Percentiles rank a stretch among this genome's conserved stretches.
Evolutionary conservation across 108 stramenopile genomes (phyloP).

Genomic region (Cyclotella sp.): DNA sequence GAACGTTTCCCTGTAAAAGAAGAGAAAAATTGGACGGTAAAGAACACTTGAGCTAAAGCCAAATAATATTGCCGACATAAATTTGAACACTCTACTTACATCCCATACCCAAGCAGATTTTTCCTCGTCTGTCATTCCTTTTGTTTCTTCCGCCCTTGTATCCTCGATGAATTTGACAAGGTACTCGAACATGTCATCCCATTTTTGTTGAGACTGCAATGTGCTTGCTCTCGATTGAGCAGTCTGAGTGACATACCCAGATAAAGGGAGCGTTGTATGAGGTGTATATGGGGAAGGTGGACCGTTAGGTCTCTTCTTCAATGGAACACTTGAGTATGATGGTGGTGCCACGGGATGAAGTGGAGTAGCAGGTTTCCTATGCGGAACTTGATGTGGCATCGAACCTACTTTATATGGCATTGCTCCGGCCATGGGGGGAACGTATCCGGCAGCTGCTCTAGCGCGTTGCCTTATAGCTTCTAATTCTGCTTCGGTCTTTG

Average conservation of each 20-base stretch:
- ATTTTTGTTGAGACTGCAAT: slow-evolving; percentile 76
- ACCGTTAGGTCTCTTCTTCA: slow-evolving; percentile 24
- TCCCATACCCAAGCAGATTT: slow-evolving; percentile 82
- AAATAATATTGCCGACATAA: background rate
- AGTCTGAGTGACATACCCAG: slow-evolving; percentile 35
- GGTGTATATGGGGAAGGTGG: slow-evolving; percentile 19
- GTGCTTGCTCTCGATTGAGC: slow-evolving; percentile 40
- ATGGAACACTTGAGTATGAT: slow-evolving; percentile 26
- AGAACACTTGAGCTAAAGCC: background rate
- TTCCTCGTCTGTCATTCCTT: slow-evolving; percentile 63
- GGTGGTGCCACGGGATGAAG: background rate
- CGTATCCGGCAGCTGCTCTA: slow-evolving; percentile 80
- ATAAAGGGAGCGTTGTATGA: background rate
- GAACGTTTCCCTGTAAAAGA: slow-evolving; percentile 58
- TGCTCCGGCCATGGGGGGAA: slow-evolving; percentile 52
- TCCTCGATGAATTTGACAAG: slow-evolving; percentile 77
- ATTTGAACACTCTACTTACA: slow-evolving; percentile 21
- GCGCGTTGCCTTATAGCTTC: slow-evolving; percentile 77
- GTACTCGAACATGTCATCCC: slow-evolving; percentile 89
- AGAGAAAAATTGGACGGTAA: background rate
- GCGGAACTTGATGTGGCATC: background rate
- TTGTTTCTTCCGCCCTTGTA: slow-evolving; percentile 59
- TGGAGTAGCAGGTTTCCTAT: background rate
- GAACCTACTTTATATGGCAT: slow-evolving; percentile 21
- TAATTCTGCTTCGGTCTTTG: slow-evolving; percentile 69